phyloP scores from a whole-genome alignment of 1,139 yeast genomes.

The Sugiyamaella novakii region DNA sequence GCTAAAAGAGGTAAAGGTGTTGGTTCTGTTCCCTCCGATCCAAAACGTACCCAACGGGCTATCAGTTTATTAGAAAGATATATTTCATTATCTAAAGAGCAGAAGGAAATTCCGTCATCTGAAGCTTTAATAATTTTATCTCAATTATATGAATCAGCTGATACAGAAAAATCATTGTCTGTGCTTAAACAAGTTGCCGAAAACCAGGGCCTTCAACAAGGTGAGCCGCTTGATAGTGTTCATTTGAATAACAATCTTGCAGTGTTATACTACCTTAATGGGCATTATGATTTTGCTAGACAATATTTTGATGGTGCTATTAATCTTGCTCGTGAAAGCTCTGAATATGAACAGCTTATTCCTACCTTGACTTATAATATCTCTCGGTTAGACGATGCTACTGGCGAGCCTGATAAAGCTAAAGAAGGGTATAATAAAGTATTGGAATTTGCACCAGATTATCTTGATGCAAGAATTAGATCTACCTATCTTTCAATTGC shows the following conservation, averaged over 20 bases:
- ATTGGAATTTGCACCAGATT: conserved; percentile 62
- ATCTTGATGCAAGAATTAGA: conserved; percentile 77
- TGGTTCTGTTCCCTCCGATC: conserved; percentile 18
- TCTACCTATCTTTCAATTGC: conserved; percentile 55
- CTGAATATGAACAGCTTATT: conserved; percentile 28
- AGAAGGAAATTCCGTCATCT: conserved; percentile 64
- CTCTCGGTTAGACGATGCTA: conserved; percentile 47
- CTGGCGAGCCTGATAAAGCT: conserved; percentile 51
- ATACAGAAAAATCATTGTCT: conserved; percentile 53
- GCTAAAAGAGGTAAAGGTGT: conserved; percentile 27
- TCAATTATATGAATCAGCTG: conserved; percentile 60
- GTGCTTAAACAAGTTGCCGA: conserved; percentile 54
- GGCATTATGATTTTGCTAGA: conserved; percentile 56
- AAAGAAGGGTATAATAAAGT: conserved; percentile 57
- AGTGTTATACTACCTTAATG: conserved; percentile 73
- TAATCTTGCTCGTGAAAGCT: conserved; percentile 42
- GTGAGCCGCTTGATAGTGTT: conserved; percentile 56
- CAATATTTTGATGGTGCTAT: conserved; percentile 57
- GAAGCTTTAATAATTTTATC: conserved; percentile 73
- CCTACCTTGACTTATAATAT: conserved; percentile 44
- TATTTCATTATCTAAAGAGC: conserved; percentile 58
- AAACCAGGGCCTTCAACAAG: conserved; percentile 41
- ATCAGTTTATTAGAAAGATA: conserved; percentile 72
- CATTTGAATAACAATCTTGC: conserved; percentile 83
- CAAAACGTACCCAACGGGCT: conserved; percentile 45